phyloP scores from a whole-genome alignment of 2,329 filamentous ascomycete genomes.

The Metarhizium album region DNA sequence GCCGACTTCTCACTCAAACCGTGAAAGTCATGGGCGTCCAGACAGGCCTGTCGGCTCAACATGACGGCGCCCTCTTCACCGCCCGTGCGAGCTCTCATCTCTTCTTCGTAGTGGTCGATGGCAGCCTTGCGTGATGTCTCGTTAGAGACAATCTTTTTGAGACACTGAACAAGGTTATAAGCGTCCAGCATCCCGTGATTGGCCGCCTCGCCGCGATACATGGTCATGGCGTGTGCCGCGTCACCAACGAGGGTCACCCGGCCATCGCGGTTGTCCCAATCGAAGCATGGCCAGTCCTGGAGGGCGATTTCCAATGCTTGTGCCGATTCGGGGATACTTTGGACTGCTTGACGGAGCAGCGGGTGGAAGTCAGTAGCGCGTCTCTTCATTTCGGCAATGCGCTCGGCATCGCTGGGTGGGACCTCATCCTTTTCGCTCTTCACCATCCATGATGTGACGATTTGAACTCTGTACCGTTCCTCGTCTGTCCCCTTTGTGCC shows the following conservation, averaged over 20 bases:
- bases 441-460: slow-evolving; percentile 36
- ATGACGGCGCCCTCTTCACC: slow-evolving; percentile 16
- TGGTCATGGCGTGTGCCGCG: slow-evolving; percentile 48
- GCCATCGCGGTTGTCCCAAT: slow-evolving; percentile 32
- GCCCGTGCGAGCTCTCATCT: slow-evolving; percentile 18
- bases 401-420: slow-evolving; percentile 18
- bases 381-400: slow-evolving; percentile 29
- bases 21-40: slow-evolving; percentile 21
- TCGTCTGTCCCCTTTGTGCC: slow-evolving; percentile 19
- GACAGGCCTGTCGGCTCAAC: slow-evolving; percentile 21
- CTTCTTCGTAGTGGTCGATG: slow-evolving; percentile 19
- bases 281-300: slow-evolving; percentile 25
- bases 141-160: slow-evolving; percentile 12
- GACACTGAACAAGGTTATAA: slow-evolving; percentile 16
- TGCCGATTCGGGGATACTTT: slow-evolving; percentile 30
- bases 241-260: slow-evolving; percentile 40
- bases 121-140: slow-evolving; percentile 7
- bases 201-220: slow-evolving; percentile 33
- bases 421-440: slow-evolving; percentile 24
- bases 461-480: slow-evolving; percentile 29
- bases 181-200: slow-evolving; percentile 32
- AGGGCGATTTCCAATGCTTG: slow-evolving; percentile 25
- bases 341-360: slow-evolving; percentile 30
- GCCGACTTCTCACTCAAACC: slow-evolving; percentile 22
- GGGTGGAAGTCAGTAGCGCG: slow-evolving; percentile 22